phyloP scores from a whole-genome alignment of 768 basidiomycete species.

The Leccinum fibrillosum region DNA sequence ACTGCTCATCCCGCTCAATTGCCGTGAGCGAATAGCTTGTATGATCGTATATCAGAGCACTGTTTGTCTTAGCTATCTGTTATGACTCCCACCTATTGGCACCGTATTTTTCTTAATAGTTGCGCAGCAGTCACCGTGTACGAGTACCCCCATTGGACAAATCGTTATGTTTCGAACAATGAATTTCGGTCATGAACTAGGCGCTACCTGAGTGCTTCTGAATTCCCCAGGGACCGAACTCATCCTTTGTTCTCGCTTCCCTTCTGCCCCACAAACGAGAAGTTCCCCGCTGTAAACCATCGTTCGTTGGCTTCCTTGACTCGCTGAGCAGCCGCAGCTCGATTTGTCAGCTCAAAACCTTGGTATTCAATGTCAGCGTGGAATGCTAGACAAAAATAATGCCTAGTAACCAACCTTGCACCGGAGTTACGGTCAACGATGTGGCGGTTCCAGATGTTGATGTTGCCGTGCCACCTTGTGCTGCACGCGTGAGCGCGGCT shows the following conservation, averaged over 20 bases:
- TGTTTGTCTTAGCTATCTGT: neutral
- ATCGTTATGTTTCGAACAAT: constrained; percentile 3
- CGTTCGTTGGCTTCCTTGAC: constrained; percentile 96
- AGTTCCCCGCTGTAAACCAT: constrained; percentile 89
- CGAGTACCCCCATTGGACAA: constrained; percentile 12
- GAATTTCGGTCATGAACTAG: neutral
- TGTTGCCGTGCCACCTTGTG: constrained; percentile 47
- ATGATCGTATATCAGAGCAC: neutral
- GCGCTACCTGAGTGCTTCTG: neutral
- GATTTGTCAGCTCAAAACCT: constrained; percentile 96
- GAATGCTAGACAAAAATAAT: neutral
- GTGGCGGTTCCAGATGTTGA: constrained; percentile 84
- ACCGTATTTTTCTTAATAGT: constrained; percentile 19
- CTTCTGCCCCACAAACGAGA: constrained; percentile 71
- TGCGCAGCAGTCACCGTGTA: constrained; percentile 11
- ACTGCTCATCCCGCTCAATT: constrained; percentile 45
- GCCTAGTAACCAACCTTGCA: constrained; percentile 65
- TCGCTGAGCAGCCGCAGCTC: constrained; percentile 75
- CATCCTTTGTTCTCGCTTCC: constrained; percentile 30
- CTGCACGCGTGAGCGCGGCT: constrained; percentile 75
- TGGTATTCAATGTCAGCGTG: constrained; percentile 16
- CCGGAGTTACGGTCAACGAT: constrained; percentile 90
- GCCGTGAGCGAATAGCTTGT: constrained; percentile 4
- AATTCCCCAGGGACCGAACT: neutral
- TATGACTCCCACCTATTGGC: constrained; percentile 6